Base-by-base conservation (phyloP, 2,329 filamentous ascomycete species). In the Knufia fluminis region DNA sequence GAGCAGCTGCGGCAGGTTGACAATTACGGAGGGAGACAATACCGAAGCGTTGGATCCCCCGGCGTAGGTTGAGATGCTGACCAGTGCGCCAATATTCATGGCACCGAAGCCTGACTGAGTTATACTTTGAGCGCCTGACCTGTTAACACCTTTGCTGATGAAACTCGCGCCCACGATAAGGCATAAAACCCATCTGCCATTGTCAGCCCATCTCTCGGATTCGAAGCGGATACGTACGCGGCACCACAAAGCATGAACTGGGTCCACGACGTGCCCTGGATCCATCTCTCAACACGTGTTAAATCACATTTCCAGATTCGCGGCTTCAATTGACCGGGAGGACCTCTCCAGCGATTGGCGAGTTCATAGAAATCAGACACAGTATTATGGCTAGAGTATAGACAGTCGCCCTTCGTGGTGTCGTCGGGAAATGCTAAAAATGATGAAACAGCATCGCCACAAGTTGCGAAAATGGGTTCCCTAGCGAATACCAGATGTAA, bases 1-100 rank as follows among this genome's bases (percentile, higher is more conserved):
- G 1, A 64, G n/a, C 2, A 66, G 35, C 47, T 69, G 66, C 0
- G 62, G 62, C 0, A 52, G 50, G 45, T 69, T 68, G 22, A 62
- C 60, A 2, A 66, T 35, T 1, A 64, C 40, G 1, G 58, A 42
- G n/a, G 36, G 47, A 31, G 47, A 14, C 12, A 51, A 26, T 2
- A 48, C 32, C 4, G 39, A 42, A 7, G 17, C 22, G 8, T 7
- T 4, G 6, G 39, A 22, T 4, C 16, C 8, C 12, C 17, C 39
- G 4, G 6, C 39, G 19, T 20, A 14, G 17, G 35, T 6, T 7
- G 35, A 38, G 17, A n/a, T 38, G n/a, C 35, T 38, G 35, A 16
- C 35, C 6, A 38, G 6, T 4, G 6, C 35, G 14, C 35, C 35
- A 7, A 38, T 4, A 7, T 16, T 38, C 35, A 38, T 38, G 6